Evolutionary conservation across 768 basidiomycete species (phyloP).

Genomic region (Tulasnella sp.): DNA sequence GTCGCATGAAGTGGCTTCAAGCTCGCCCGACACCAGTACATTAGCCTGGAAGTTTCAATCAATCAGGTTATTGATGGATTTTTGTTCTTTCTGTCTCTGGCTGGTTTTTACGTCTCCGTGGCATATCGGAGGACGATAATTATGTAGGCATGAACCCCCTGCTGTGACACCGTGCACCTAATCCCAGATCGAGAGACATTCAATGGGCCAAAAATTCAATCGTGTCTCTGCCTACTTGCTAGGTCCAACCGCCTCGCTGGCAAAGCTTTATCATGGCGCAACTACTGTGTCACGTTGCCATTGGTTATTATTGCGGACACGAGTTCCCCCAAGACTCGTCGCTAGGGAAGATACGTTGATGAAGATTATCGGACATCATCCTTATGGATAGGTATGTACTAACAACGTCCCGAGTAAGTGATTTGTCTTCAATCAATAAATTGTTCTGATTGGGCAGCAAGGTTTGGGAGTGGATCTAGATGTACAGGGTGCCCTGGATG

Average conservation of each 20-base stretch:
- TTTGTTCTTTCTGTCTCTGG: background rate
- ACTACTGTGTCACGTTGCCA: background rate
- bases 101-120: background rate
- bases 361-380: no score
- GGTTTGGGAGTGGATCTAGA: no score
- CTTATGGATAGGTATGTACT: no score
- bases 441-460: no score
- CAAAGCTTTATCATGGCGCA: background rate
- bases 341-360: no score
- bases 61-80: background rate
- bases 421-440: no score
- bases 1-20: background rate
- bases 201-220: background rate
- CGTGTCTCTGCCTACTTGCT: background rate
- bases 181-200: background rate
- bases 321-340: background rate
- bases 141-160: background rate
- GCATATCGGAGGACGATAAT: background rate
- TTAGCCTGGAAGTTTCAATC: background rate
- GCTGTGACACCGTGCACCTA: background rate
- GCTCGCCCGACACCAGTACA: background rate
- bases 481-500: no score
- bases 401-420: no score
- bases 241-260: background rate
- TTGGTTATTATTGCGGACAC: background rate